A percentile compares a stretch with the other conserved stretches of the same genome.
Conservation (phyloP, 23 red algal genomes). For the Gracilaria caudata region DNA sequence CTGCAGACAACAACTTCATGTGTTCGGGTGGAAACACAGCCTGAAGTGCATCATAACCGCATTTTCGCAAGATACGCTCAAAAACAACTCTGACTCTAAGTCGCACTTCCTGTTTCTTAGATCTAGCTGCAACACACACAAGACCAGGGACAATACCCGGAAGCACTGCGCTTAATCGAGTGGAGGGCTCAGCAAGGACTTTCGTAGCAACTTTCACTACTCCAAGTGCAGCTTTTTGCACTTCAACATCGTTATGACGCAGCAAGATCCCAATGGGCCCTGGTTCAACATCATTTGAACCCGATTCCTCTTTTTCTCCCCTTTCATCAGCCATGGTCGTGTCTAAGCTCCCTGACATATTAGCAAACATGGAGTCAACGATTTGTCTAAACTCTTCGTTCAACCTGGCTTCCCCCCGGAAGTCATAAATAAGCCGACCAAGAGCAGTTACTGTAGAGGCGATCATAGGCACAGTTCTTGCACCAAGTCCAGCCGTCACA, state of each 20-base stretch:
- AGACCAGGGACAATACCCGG: constrained; percentile 73
- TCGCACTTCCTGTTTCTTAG: constrained; percentile 75
- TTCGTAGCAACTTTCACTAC: constrained; percentile 78
- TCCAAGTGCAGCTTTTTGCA: constrained; percentile 71
- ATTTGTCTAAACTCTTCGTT: constrained; percentile 15
- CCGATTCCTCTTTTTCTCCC: background rate
- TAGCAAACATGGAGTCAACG: constrained; percentile 71
- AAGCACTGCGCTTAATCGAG: constrained; percentile 44
- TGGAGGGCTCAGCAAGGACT: constrained; percentile 21
- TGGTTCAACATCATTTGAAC: constrained; percentile 38
- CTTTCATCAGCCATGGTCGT: background rate
- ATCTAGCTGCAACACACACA: constrained; percentile 56
- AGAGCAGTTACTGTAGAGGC: constrained; percentile 72
- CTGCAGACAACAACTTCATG: constrained; percentile 59
- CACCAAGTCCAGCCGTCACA: constrained; percentile 74
- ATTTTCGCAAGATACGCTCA: constrained; percentile 77
- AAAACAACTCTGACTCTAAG: constrained; percentile 83
- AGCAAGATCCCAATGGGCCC: constrained; percentile 81
- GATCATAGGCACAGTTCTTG: constrained; percentile 66
- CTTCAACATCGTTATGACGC: constrained; percentile 68
- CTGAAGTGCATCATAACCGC: constrained; percentile 62
- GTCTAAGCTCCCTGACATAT: background rate
- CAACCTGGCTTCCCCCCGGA: constrained; percentile 52
- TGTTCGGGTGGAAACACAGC: constrained; percentile 75
- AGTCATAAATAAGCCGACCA: constrained; percentile 68